These are phyloP conservation scores for Solanum chilense DNA, from an alignment of 257 asterid species.

Conservation along the genomic window DNA sequence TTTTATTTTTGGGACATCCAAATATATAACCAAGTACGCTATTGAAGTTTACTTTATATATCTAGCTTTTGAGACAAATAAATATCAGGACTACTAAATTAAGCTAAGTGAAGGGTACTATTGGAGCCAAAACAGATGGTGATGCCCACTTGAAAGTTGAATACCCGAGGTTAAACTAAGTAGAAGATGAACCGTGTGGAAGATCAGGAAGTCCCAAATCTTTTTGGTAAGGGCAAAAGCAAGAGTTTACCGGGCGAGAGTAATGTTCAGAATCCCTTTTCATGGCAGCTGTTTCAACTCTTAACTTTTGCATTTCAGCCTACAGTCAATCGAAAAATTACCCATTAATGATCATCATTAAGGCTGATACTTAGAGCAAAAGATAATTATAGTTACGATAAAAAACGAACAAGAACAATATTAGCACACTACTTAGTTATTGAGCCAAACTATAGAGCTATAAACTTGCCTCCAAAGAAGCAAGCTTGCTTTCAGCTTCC, in stretches of 20 bases:
- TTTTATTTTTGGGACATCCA: background rate
- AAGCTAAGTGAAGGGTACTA: background rate
- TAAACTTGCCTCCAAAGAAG: constrained; percentile 86
- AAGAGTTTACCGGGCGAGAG: constrained; percentile 65
- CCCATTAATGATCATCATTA: background rate
- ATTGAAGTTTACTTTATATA: background rate
- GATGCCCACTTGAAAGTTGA: background rate
- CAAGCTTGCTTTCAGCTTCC: constrained; percentile 92
- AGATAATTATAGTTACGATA: background rate
- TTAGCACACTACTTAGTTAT: background rate
- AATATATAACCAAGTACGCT: background rate
- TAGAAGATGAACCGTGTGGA: background rate
- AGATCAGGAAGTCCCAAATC: background rate
- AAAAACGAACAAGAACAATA: background rate
- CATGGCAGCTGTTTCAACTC: constrained; percentile 98
- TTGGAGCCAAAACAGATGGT: background rate
- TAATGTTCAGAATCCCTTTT: constrained; percentile 99
- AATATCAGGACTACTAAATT: background rate
- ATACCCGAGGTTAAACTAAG: background rate
- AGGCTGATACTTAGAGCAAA: background rate
- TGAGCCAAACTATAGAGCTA: background rate
- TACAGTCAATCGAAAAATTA: constrained; percentile 13
- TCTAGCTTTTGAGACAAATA: background rate
- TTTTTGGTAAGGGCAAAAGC: background rate
- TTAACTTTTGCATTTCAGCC: constrained; percentile 97